Conservation (phyloP, 208 protist genomes). For the Wallacemonas rigidus region DNA sequence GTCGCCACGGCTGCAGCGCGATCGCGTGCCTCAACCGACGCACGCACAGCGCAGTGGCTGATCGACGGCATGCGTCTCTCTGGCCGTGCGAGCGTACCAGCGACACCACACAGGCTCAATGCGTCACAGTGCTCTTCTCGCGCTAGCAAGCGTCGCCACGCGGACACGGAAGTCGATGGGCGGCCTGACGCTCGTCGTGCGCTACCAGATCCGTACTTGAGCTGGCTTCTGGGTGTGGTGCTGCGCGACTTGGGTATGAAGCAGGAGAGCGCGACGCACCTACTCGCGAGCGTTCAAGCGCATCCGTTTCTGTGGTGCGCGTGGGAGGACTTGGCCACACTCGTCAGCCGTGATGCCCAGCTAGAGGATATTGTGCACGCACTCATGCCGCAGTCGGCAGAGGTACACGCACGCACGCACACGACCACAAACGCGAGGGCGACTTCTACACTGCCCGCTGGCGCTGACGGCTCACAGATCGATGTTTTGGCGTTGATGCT, state of each 20-base stretch:
- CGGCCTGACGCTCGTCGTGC: too few relatives aligned
- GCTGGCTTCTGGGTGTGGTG: constrained; percentile 82
- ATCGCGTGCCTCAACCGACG: constrained; percentile 8
- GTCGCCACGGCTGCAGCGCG: neutral
- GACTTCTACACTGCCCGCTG: too few relatives aligned
- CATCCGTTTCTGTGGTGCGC: constrained; percentile 83
- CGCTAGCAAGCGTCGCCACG: too few relatives aligned
- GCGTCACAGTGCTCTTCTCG: too few relatives aligned
- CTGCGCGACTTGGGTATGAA: constrained; percentile 73
- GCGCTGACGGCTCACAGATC: too few relatives aligned
- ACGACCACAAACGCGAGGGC: too few relatives aligned
- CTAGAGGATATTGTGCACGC: constrained; percentile 63
- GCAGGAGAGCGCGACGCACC: constrained; percentile 74
- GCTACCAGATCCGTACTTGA: constrained; percentile 73
- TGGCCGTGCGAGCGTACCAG: constrained; percentile 15
- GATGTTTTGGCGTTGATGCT: constrained; percentile 52
- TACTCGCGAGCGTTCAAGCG: constrained; percentile 52
- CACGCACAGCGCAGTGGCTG: neutral
- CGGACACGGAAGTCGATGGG: too few relatives aligned
- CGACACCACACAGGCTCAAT: neutral
- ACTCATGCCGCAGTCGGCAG: constrained; percentile 11
- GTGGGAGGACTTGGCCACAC: constrained; percentile 75
- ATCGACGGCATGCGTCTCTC: neutral
- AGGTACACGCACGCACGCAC: neutral
- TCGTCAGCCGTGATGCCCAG: constrained; percentile 70